These are phyloP conservation scores for Phlebiopsis flavidoalba DNA, from an alignment of 768 basidiomycete species.

Conservation along the genomic window DNA sequence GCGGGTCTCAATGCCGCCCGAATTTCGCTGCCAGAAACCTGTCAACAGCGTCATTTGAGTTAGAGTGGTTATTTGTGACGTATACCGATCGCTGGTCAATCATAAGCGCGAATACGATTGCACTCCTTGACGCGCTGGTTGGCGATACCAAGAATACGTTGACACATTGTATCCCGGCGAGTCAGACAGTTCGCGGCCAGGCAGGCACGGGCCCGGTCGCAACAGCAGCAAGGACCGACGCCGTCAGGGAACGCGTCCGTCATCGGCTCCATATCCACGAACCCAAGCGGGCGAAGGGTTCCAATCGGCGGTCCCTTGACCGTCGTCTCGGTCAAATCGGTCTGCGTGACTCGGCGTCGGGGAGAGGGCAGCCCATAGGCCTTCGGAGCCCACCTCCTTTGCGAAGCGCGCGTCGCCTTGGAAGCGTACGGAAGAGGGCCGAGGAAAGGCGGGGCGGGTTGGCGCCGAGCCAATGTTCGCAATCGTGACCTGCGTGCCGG, in stretches of 20 bases:
- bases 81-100: conserved; percentile 88
- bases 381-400: conserved; percentile 85
- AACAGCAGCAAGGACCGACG: conserved; percentile 87
- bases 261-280: conserved; percentile 99
- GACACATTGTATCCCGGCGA: conserved; percentile 41
- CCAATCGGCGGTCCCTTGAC: conserved; percentile 87
- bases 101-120: conserved; percentile 95
- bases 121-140: conserved; percentile 99
- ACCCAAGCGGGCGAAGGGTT: conserved; percentile 73
- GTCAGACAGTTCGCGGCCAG: conserved; percentile 40
- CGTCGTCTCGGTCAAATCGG: conserved; percentile 78
- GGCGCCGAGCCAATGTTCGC: conserved; percentile 86
- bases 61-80: no score
- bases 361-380: no score
- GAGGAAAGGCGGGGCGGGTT: no score
- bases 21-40: conserved; percentile 81
- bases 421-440: no score
- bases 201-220: conserved; percentile 40
- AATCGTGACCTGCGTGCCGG: conserved; percentile 94
- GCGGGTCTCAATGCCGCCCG: conserved; percentile 85
- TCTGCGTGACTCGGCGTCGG: conserved; percentile 88
- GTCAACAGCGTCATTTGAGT: no score
- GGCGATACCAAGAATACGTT: conserved; percentile 88
- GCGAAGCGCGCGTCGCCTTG: conserved; percentile 99
- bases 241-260: conserved; percentile 97